Conservation (phyloP, 805 yeast species). For the Wickerhamomyces strasburgensis region DNA sequence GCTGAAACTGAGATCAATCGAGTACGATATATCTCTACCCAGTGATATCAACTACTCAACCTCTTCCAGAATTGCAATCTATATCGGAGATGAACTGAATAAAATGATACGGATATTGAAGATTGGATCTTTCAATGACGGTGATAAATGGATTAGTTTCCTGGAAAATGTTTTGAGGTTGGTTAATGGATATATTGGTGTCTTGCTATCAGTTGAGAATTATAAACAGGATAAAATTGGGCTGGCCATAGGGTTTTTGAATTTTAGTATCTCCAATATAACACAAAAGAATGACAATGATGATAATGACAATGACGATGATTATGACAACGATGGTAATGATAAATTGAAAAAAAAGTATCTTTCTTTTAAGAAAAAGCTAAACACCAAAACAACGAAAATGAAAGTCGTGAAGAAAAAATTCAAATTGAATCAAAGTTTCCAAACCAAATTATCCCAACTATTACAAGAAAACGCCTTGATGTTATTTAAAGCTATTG, state of each 20-base stretch:
- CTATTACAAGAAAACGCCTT: conserved; percentile 30
- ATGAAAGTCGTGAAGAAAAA: conserved; percentile 6
- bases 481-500: conserved; percentile 36
- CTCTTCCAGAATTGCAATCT: conserved; percentile 41
- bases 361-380: conserved; percentile 12
- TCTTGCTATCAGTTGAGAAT: conserved; percentile 39
- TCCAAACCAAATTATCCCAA: conserved; percentile 6
- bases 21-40: conserved; percentile 20
- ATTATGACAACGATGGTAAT: conserved; percentile 7
- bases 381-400: conserved; percentile 7
- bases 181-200: conserved; percentile 38
- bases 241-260: conserved; percentile 40
- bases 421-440: conserved; percentile 5
- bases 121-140: neutral
- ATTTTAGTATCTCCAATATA: conserved; percentile 30
- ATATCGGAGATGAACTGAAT: conserved; percentile 31
- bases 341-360: conserved; percentile 15
- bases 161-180: conserved; percentile 28
- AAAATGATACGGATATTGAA: conserved; percentile 16
- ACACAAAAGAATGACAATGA: conserved; percentile 19
- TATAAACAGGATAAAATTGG: conserved; percentile 43
- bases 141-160: conserved; percentile 6
- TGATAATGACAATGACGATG: conserved; percentile 6
- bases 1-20: conserved; percentile 22
- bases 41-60: conserved; percentile 30